Evolutionary conservation across 306 rosid species (phyloP), one percentile per base, ranked within the genome.

Genomic region (Dalbergia cochinchinensis): DNA sequence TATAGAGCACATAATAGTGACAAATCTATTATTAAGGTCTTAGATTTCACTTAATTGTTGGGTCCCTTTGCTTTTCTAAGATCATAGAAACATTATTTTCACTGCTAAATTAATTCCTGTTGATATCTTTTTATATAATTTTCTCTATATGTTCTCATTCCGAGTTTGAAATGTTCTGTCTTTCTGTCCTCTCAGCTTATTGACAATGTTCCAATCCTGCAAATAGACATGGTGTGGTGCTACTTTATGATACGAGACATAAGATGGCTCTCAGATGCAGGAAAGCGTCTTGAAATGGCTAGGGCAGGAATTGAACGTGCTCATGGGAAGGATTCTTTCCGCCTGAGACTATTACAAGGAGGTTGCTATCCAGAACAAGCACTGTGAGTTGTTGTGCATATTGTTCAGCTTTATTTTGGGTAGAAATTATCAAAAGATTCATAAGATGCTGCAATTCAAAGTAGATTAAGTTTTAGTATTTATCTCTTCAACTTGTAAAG

Each of bases 141-240:
- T 76, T 37, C 14, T 12, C 5, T 5, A 13, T 10, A 48, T 71
- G 44, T 65, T 71, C 45, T 74, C 20, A 59, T 63, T 66, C 31
- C 20, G 67, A 65, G 34, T 65, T 77, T 74, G 81, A 74, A 76
- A 31, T 31, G 69, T 50, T 85, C 35, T 51, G 16, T 69, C 67
- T 73, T 65, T 78, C 62, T 74, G 74, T 79, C 71, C 65, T 16
- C 73, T 78, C 91, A 95, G 99, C 85, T 90, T 79, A 76, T 95
- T 65, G 99, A 92, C 85, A 95, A 92, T 85, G 94, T 92, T 76
- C 89, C 99, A 26, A 95, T 92, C 79, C 91, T 95, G 62, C 99
- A 92, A 92, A 85, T 91, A 74, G 97, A 95, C 92, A 95, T 91
- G 90, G 99, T 92, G 37, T 95, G 99, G 99, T 95, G 99, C 92